phyloP scores from a whole-genome alignment of 441 rosid genomes.

The Erysimum pusillum region DNA sequence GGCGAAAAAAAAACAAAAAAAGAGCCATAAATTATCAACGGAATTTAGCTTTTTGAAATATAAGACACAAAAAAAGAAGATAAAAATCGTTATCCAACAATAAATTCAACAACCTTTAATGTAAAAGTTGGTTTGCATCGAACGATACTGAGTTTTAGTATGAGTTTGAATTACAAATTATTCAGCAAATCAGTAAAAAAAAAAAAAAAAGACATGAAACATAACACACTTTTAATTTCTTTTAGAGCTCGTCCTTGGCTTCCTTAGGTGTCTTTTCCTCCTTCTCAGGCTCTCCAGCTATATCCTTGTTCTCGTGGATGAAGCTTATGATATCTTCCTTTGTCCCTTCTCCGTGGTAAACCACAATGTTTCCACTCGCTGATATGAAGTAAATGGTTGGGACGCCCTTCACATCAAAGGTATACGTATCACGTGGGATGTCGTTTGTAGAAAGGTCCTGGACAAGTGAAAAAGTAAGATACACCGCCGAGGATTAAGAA shows the following conservation, averaged over 20 bases:
- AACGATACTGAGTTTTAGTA: too few relatives aligned
- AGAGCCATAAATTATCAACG: too few relatives aligned
- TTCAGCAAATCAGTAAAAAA: too few relatives aligned
- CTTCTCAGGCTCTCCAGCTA: conserved; percentile 38
- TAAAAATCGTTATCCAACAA: too few relatives aligned
- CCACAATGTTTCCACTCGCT: conserved; percentile 68
- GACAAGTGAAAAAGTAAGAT: neutral
- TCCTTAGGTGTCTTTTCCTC: conserved; percentile 41
- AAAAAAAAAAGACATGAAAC: too few relatives aligned
- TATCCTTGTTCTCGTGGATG: conserved; percentile 82
- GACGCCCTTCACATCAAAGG: conserved; percentile 84
- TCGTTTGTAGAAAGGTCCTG: conserved; percentile 94
- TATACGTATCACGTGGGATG: conserved; percentile 53
- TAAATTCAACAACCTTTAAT: too few relatives aligned
- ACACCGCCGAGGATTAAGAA: neutral
- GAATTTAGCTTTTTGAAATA: too few relatives aligned
- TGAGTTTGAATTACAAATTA: too few relatives aligned
- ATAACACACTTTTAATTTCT: too few relatives aligned
- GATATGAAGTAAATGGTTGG: conserved; percentile 87
- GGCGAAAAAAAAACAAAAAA: too few relatives aligned
- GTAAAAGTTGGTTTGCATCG: too few relatives aligned
- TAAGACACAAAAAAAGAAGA: too few relatives aligned
- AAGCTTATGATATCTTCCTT: conserved; percentile 83
- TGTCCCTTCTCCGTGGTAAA: conserved; percentile 80
- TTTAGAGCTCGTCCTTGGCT: conserved; percentile 63